Conservation (phyloP, 2,329 filamentous ascomycete genomes). For the Aspergillus brunneoviolaceus region DNA sequence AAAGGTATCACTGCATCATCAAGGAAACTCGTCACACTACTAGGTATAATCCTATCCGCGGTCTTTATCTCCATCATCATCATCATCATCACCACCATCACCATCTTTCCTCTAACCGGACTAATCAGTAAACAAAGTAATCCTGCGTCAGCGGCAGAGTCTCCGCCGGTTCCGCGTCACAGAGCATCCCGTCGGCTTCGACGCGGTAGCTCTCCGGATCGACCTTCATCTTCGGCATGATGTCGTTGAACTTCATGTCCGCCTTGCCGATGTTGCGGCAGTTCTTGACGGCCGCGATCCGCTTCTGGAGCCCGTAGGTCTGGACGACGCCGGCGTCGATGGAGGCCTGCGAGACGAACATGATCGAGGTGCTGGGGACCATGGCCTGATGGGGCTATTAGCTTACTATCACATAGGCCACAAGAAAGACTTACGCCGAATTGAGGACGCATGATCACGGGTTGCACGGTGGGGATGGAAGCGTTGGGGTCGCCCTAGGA, state of each 20-base stretch:
- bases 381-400: slow-evolving; percentile 45
- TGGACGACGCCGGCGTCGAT: slow-evolving; percentile 65
- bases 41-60: too few species aligned
- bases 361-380: slow-evolving; percentile 70
- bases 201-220: slow-evolving; percentile 89
- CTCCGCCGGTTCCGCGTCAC: slow-evolving; percentile 69
- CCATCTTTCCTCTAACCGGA: neutral
- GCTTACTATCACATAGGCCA: neutral
- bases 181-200: slow-evolving; percentile 76
- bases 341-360: slow-evolving; percentile 77
- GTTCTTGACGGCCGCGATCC: slow-evolving; percentile 73
- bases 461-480: slow-evolving; percentile 85
- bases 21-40: neutral
- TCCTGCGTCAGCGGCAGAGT: slow-evolving; percentile 72
- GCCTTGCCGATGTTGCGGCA: slow-evolving; percentile 75
- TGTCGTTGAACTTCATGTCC: slow-evolving; percentile 88
- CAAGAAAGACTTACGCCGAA: slow-evolving; percentile 58
- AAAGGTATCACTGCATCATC: neutral
- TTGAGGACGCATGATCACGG: slow-evolving; percentile 80
- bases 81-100: neutral
- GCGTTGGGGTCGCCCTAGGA: slow-evolving; percentile 72
- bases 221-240: slow-evolving; percentile 82
- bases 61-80: too few species aligned
- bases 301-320: slow-evolving; percentile 74
- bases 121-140: slow-evolving; percentile 22